A percentile compares a stretch with the other conserved stretches of the same genome.
Conservation (phyloP, 2,329 filamentous ascomycete genomes). For the Emmonsia crescens region DNA sequence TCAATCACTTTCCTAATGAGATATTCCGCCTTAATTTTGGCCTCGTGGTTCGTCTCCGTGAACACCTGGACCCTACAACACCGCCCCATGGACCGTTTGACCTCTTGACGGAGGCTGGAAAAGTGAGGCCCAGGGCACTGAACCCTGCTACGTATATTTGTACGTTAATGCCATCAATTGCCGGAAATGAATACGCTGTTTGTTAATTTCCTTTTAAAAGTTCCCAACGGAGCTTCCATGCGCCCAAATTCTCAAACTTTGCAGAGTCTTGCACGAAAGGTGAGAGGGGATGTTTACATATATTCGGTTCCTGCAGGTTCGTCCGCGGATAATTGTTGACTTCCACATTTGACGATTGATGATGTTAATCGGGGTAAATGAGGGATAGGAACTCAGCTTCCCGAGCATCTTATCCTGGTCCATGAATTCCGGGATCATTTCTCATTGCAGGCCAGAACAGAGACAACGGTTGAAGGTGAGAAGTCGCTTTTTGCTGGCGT, state of each 20-base stretch:
- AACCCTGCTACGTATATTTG: neutral
- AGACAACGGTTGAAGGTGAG: slow-evolving; percentile 14
- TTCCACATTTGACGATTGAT: slow-evolving; percentile 1
- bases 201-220: neutral
- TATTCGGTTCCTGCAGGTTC: slow-evolving; percentile 10
- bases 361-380: neutral
- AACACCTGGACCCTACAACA: neutral
- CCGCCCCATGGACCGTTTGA: slow-evolving; percentile 4
- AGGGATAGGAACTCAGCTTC: slow-evolving; percentile 9
- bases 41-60: slow-evolving; percentile 1
- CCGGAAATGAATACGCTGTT: neutral
- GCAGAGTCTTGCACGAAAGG: slow-evolving; percentile 5
- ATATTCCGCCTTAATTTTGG: slow-evolving; percentile 6
- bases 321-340: neutral
- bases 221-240: slow-evolving; percentile 9
- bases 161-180: neutral
- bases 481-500: neutral
- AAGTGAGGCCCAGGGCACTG: neutral
- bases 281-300: slow-evolving; percentile 4
- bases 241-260: slow-evolving; percentile 9
- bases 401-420: slow-evolving; percentile 17
- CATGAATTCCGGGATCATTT: slow-evolving; percentile 18
- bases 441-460: slow-evolving; percentile 14
- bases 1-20: neutral
- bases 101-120: slow-evolving; percentile 1